Base-by-base conservation (phyloP, 352 stramenopile species). In the Globisporangium nunn region DNA sequence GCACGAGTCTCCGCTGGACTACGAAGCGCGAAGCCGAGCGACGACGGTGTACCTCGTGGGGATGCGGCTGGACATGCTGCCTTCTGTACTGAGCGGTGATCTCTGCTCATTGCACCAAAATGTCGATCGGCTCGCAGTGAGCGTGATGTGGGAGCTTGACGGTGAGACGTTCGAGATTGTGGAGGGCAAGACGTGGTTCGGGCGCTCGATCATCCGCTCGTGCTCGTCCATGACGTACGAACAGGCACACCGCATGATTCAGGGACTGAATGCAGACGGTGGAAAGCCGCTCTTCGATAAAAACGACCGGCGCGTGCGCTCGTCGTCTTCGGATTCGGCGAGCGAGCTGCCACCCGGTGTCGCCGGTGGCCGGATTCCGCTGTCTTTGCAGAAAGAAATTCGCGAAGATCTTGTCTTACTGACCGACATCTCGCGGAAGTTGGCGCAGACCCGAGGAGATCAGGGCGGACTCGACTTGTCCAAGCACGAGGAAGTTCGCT, bases 1-100 rank as follows among this genome's bases (percentile, higher is more conserved):
- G 41, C 83, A 97, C 52, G 95, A 85, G n/a, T 98, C 85, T 28
- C 81, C 96, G 1, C 87, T 99, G 23, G 97, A 99, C 71, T 72
- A 95, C 28, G 97, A 99, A 75, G 91, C 85, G 2, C 78, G 80
- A 18, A 75, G 64, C 37, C 82, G 85, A n/a, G 79, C 69, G 1
- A 99, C 97, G 29, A 98, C 95, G 0, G 98, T 98, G 1, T 99
- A 99, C 72, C 83, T 99, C 28, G 97, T 99, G 6, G 96, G 98
- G 31, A 85, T 91, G 66, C 78, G 82, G 0, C 71, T 96, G 40
- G 91, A 98, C 63, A 98, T 98, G 93, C 69, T 98, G 45, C 93
- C 93, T 3, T 77, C 80, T 1, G 72, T 98, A 18, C 72, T 98
- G 1, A 91, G 81, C 54, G 79, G 71, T 1, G 82, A 98, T 52